phyloP scores from a whole-genome alignment of 352 stramenopile species.

The Phytophthora sansomeana region DNA sequence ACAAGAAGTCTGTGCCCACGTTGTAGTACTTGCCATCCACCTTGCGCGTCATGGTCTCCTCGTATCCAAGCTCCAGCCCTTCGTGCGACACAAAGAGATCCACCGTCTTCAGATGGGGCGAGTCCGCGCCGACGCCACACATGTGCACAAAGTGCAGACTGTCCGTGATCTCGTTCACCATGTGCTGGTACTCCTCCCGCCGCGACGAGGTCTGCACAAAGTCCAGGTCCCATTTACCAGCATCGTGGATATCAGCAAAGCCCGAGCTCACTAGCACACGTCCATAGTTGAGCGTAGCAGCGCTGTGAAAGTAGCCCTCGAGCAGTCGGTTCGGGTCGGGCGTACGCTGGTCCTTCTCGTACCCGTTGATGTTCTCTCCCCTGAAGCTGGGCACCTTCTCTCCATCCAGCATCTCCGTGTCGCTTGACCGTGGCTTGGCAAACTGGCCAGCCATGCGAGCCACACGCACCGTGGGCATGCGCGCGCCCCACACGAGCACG shows the following conservation, averaged over 20 bases:
- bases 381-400: constrained; percentile 96
- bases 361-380: constrained; percentile 98
- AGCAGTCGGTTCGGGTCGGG: constrained; percentile 96
- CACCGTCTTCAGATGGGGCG: constrained; percentile 92
- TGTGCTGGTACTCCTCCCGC: constrained; percentile 94
- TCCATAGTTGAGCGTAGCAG: constrained; percentile 98
- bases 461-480: constrained; percentile 97
- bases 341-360: constrained; percentile 92
- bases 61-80: constrained; percentile 97
- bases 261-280: constrained; percentile 95
- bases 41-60: constrained; percentile 97
- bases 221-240: constrained; percentile 98
- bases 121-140: constrained; percentile 94
- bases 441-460: constrained; percentile 99
- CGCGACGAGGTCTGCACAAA: constrained; percentile 97
- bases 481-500: constrained; percentile 96
- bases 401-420: constrained; percentile 95
- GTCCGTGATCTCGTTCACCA: constrained; percentile 97
- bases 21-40: constrained; percentile 97
- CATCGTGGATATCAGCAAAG: constrained; percentile 97
- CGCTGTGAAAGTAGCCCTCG: constrained; percentile 97
- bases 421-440: constrained; percentile 96
- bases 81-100: constrained; percentile 99
- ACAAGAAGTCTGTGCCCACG: constrained; percentile 98
- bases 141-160: constrained; percentile 96